These are phyloP conservation scores for Agrocybe praecox DNA, from an alignment of 768 basidiomycete species.

Conservation along the genomic window DNA sequence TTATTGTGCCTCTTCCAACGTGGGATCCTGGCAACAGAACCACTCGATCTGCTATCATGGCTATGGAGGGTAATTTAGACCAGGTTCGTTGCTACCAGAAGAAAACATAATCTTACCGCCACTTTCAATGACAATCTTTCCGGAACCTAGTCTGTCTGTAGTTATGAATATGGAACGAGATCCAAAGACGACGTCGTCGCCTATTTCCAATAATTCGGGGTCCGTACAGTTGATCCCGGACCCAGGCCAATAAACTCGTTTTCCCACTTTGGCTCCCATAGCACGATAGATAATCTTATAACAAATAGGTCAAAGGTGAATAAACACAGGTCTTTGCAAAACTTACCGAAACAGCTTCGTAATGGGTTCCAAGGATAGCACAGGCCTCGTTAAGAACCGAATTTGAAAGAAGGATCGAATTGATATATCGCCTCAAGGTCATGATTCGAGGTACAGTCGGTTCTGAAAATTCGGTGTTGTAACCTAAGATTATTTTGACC, in stretches of 20 bases:
- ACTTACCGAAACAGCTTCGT: constrained; percentile 45
- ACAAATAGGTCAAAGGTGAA: not conserved
- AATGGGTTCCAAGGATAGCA: constrained; percentile 47
- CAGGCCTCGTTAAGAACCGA: constrained; percentile 36
- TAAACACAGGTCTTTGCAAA: not conserved
- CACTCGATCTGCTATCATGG: constrained; percentile 54
- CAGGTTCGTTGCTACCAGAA: not conserved
- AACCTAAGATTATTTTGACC: constrained; percentile 42
- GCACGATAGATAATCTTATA: constrained; percentile 38
- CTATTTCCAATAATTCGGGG: constrained; percentile 49
- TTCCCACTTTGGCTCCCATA: constrained; percentile 55
- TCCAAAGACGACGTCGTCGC: constrained; percentile 52
- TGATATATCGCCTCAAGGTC: constrained; percentile 39
- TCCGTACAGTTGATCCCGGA: constrained; percentile 47
- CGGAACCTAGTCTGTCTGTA: constrained; percentile 41
- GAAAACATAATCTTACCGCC: constrained; percentile 29
- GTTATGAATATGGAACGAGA: constrained; percentile 47
- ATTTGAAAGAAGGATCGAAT: constrained; percentile 37
- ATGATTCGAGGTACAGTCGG: constrained; percentile 29
- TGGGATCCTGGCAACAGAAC: constrained; percentile 45
- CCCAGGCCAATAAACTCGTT: constrained; percentile 50
- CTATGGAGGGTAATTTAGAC: constrained; percentile 18
- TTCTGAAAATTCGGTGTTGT: constrained; percentile 31
- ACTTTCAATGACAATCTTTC: constrained; percentile 38
- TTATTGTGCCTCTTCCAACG: constrained; percentile 41